These are phyloP conservation scores for Carex littledalei DNA, from an alignment of 176 grass and related monocot genomes.

Conservation along the genomic window DNA sequence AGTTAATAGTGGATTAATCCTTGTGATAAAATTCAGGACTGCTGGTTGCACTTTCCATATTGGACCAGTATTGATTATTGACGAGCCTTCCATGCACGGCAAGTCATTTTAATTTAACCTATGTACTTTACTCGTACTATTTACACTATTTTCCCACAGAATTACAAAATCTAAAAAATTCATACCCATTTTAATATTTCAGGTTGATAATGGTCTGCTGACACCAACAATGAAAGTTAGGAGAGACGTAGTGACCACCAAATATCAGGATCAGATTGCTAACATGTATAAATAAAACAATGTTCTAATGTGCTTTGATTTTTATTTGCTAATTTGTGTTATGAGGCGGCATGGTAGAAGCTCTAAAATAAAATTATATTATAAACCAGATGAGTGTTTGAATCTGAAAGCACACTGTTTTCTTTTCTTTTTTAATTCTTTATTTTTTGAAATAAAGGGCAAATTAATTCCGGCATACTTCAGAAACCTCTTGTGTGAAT, in stretches of 20 bases:
- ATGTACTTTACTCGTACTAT: neutral
- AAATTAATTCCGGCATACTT: too few species aligned
- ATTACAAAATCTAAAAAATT: neutral
- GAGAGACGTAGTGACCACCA: slow-evolving; percentile 28
- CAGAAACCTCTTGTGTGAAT: too few species aligned
- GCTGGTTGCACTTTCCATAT: slow-evolving; percentile 52
- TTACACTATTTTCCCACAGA: neutral
- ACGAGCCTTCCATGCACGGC: slow-evolving; percentile 61
- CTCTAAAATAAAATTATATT: neutral
- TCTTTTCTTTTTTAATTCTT: neutral
- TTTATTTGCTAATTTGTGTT: neutral
- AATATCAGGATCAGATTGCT: slow-evolving; percentile 38
- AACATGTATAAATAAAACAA: slow-evolving; percentile 26
- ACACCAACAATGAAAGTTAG: slow-evolving; percentile 44
- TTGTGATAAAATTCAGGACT: slow-evolving; percentile 37
- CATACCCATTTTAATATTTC: neutral
- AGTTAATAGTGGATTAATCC: neutral
- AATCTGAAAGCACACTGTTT: neutral
- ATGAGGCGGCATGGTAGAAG: neutral
- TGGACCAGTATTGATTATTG: slow-evolving; percentile 53
- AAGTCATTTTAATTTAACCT: neutral
- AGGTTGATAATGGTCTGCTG: slow-evolving; percentile 44
- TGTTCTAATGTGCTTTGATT: neutral
- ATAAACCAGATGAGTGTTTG: neutral
- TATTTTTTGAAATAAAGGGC: too few species aligned